Evolutionary conservation across 352 stramenopile genomes (phyloP).

Genomic region (Elongisporangium anandrum): DNA sequence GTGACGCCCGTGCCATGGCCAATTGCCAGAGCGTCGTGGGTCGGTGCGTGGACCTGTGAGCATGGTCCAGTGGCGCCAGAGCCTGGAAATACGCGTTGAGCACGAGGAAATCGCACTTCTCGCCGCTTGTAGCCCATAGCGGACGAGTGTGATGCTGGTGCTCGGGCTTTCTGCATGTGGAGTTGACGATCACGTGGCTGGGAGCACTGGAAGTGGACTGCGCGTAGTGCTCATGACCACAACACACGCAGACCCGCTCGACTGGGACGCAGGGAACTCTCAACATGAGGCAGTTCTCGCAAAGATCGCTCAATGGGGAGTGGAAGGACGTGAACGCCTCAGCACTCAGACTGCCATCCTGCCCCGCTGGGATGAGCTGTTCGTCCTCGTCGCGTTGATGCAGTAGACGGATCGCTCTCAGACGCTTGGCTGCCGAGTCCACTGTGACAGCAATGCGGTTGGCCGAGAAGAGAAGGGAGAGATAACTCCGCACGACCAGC

Average conservation of each 20-base stretch:
- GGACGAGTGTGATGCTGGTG: background rate
- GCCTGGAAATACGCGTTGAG: slow-evolving; percentile 48
- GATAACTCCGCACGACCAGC: slow-evolving; percentile 29
- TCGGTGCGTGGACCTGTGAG: slow-evolving; percentile 14
- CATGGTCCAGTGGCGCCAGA: slow-evolving; percentile 33
- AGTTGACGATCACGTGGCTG: background rate
- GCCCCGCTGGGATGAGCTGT: background rate
- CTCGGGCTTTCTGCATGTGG: background rate
- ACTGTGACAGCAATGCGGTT: slow-evolving; percentile 21
- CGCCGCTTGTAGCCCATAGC: slow-evolving; percentile 13
- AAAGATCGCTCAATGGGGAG: slow-evolving; percentile 40
- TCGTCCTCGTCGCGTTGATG: slow-evolving; percentile 15
- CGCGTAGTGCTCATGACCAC: slow-evolving; percentile 28
- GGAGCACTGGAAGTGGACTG: slow-evolving; percentile 14
- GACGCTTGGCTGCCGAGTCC: slow-evolving; percentile 20
- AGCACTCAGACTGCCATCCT: background rate
- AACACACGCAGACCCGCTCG: slow-evolving; percentile 15
- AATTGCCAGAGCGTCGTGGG: slow-evolving; percentile 33
- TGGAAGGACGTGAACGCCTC: slow-evolving; percentile 39
- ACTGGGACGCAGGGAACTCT: background rate
- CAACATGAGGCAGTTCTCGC: slow-evolving; percentile 35
- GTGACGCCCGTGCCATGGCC: slow-evolving; percentile 24
- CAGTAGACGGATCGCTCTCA: slow-evolving; percentile 20
- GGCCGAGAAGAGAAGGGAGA: slow-evolving; percentile 23
- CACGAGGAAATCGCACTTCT: slow-evolving; percentile 43